Base-by-base conservation (phyloP, 257 asterid genomes). In the Apocynum venetum region DNA sequence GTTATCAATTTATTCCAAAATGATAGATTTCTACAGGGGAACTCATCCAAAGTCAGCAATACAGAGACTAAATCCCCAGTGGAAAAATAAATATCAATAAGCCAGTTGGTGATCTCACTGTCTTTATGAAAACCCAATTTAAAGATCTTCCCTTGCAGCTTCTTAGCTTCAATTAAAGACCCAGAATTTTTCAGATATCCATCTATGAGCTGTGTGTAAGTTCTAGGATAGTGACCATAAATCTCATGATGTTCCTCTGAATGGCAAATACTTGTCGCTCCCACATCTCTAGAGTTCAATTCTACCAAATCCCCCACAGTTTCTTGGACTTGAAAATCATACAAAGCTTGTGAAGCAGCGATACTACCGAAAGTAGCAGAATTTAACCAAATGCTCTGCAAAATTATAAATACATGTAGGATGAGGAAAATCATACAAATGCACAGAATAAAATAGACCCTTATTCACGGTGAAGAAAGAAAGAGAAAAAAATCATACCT, bases 1-100 rank as follows among this genome's bases (percentile, higher is more conserved):
- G 85, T 60, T 70, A 83, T 71, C 67, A 83, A 74, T 77, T 79
- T 81, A 19, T 86, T 85, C 81, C 82, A 80, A n/a, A 77, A 79
- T 71, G 85, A 46, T 69, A 53, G 82, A 76, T 82, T 80, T 75
- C 40, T 81, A 77, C 68, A 73, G 36, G 88, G 79, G 48, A 77
- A 57, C 80, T 73, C 86, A 77, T 82, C 83, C n/a, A 75, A 76
- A 64, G 41, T 69, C 81, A 67, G 83, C 3, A 85, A 76, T 56
- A 76, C 85, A 81, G 80, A 71, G 61, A 65, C 73, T 71, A 81
- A 72, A 47, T 88, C 87, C 61, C 81, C 91, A 72, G 51, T 49
- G 68, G 82, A 79, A 61, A 67, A 80, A 89, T 80, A 82, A 76
- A 44, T 53, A 78, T 83, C 82, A 52, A 83, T 75, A 73, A 83